Conservation (phyloP, 2,329 filamentous ascomycete genomes). For the Fusarium lyarnte region DNA sequence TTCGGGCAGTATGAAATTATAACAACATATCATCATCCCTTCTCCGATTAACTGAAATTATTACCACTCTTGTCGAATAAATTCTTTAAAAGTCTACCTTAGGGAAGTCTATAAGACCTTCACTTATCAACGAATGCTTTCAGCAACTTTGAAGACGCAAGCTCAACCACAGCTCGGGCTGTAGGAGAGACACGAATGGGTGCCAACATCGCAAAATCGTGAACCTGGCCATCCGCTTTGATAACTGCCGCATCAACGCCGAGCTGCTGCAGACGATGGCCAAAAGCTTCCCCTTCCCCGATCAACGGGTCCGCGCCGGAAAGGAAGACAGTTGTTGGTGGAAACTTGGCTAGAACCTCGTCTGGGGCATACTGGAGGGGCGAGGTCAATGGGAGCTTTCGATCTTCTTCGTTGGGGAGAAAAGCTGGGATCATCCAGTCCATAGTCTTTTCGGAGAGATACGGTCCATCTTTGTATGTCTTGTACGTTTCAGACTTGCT, state of each 20-base stretch:
- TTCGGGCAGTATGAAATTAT: not conserved
- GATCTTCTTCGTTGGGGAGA: not conserved
- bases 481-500: conserved; percentile 18
- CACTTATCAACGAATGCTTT: not conserved
- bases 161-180: conserved; percentile 14
- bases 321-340: conserved; percentile 5
- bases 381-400: conserved; percentile 17
- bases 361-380: conserved; percentile 1
- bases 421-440: conserved; percentile 30
- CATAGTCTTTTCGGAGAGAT: conserved; percentile 27
- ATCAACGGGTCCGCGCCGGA: conserved; percentile 17
- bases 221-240: conserved; percentile 21
- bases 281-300: conserved; percentile 16
- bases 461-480: conserved; percentile 19
- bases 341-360: conserved; percentile 15
- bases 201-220: conserved; percentile 17
- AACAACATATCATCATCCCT: rapidly evolving
- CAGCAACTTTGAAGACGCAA: conserved; percentile 1
- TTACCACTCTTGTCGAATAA: too few relatives aligned
- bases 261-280: conserved; percentile 7
- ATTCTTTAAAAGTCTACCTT: too few relatives aligned
- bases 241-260: conserved; percentile 3
- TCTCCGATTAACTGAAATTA: rapidly evolving
- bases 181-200: conserved; percentile 7
- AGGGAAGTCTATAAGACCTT: too few relatives aligned